These are phyloP conservation scores for Solanum infundibuliforme DNA, from an alignment of 257 asterid species.

Conservation along the genomic window DNA sequence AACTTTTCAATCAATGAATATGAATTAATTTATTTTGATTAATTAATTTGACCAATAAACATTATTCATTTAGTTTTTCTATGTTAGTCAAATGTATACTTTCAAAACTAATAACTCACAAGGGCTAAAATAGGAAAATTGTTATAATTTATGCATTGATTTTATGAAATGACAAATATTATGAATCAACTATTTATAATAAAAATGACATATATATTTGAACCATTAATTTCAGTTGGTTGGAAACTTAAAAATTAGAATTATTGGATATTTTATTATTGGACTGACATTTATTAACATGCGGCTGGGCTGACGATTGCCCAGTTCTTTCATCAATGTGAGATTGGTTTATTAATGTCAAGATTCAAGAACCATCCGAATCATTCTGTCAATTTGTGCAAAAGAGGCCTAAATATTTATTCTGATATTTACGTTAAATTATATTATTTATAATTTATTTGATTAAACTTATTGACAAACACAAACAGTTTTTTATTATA, in stretches of 20 bases:
- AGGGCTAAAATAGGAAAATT: fast-evolving
- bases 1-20: no score
- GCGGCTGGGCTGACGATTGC: neutral
- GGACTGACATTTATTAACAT: neutral
- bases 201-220: neutral
- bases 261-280: neutral
- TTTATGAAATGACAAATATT: no score
- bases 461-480: neutral
- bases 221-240: neutral
- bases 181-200: no score
- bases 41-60: no score
- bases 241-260: neutral
- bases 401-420: neutral
- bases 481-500: neutral
- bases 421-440: neutral
- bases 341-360: neutral
- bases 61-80: no score
- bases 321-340: neutral
- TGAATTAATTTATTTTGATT: no score
- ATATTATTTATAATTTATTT: neutral
- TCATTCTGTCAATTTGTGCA: neutral
- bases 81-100: no score
- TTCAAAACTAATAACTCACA: no score
- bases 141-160: no score
- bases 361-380: neutral